phyloP scores from a whole-genome alignment of 768 basidiomycete genomes.

The Fistulinella prunicolor region DNA sequence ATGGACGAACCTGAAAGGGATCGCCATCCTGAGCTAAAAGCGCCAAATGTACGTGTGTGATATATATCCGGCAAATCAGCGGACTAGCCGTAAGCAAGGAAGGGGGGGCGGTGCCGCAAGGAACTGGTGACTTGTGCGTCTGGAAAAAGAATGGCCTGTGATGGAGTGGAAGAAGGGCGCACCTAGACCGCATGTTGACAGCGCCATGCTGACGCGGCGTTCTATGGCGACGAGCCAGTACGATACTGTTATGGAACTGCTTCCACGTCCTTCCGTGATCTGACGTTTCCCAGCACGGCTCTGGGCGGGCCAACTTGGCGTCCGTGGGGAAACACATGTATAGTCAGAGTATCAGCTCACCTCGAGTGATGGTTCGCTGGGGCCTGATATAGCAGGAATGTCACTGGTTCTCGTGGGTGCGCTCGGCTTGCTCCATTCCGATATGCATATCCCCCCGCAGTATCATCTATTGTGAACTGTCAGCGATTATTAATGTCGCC shows the following conservation, averaged over 20 bases:
- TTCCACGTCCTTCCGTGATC: constrained; percentile 27
- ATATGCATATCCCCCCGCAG: constrained; percentile 17
- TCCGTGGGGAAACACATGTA: constrained; percentile 16
- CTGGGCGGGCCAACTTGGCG: constrained; percentile 12
- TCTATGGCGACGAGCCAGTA: constrained; percentile 29
- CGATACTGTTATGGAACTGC: constrained; percentile 25
- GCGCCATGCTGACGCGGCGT: constrained; percentile 31
- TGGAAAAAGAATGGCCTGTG: constrained; percentile 21
- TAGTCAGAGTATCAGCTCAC: constrained; percentile 7
- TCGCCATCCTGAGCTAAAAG: constrained; percentile 17
- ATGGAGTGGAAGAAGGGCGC: constrained; percentile 25
- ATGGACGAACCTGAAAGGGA: constrained; percentile 27
- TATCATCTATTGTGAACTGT: constrained; percentile 2
- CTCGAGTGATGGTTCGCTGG: constrained; percentile 8
- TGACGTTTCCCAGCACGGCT: constrained; percentile 18
- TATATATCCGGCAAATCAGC: constrained; percentile 38
- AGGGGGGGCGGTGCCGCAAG: constrained; percentile 27
- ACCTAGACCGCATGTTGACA: constrained; percentile 33
- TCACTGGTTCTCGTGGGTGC: constrained; percentile 17
- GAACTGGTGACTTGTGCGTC: constrained; percentile 19
- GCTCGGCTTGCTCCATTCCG: constrained; percentile 4
- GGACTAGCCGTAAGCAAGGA: constrained; percentile 8
- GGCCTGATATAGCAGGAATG: constrained; percentile 9
- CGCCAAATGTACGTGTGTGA: constrained; percentile 5
- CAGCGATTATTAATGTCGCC: constrained; percentile 21